Conservation (phyloP, 352 stramenopile genomes). For the Phytopythium kandeliae region DNA sequence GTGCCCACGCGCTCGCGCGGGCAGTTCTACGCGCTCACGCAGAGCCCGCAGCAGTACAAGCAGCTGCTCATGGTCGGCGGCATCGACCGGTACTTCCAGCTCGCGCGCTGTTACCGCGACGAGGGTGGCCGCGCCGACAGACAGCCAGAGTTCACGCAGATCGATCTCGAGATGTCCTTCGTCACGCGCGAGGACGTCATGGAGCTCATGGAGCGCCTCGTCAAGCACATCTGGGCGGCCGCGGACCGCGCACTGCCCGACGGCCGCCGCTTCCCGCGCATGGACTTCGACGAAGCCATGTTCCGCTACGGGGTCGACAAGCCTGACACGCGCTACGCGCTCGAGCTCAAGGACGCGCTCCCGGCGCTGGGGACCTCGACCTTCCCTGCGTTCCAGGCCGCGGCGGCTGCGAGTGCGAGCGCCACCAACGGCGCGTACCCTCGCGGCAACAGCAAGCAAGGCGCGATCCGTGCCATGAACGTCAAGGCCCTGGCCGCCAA, state of each 20-base stretch:
- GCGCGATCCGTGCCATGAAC: constrained; percentile 66
- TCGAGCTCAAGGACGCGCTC: constrained; percentile 61
- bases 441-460: constrained; percentile 20
- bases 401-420: constrained; percentile 11
- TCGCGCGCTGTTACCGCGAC: constrained; percentile 87
- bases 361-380: constrained; percentile 29
- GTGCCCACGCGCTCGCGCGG: constrained; percentile 66
- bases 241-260: constrained; percentile 36
- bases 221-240: constrained; percentile 58
- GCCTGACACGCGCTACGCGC: constrained; percentile 72
- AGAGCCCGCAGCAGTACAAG: constrained; percentile 92
- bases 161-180: constrained; percentile 90
- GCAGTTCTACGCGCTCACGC: constrained; percentile 83
- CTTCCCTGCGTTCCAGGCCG: constrained; percentile 42
- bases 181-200: constrained; percentile 72
- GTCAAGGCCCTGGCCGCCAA: constrained; percentile 40
- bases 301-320: constrained; percentile 82
- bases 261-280: constrained; percentile 39
- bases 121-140: constrained; percentile 84
- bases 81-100: constrained; percentile 86
- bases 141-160: constrained; percentile 90
- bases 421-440: neutral
- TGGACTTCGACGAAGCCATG: constrained; percentile 77
- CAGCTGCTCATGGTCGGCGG: constrained; percentile 89
- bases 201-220: constrained; percentile 63